A percentile compares a stretch with the other conserved stretches of the same genome.
These are phyloP conservation scores for Colletotrichum costaricense DNA, from an alignment of 2,329 filamentous ascomycete species.

Conservation along the genomic window DNA sequence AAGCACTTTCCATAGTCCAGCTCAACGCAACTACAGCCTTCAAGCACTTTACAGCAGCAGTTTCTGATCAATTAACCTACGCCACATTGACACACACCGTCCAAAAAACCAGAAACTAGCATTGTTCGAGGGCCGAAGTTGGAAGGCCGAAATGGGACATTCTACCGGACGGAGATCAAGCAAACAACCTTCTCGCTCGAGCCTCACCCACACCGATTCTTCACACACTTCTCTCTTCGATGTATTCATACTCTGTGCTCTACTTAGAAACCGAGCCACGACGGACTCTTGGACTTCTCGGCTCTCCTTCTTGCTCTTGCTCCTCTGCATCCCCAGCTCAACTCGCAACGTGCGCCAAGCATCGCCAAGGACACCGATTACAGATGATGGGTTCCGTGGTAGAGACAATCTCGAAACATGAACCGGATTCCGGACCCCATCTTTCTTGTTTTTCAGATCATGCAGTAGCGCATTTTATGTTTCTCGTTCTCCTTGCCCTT, in stretches of 20 bases:
- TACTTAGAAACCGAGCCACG: not conserved
- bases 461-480: conserved; percentile 11
- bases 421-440: conserved; percentile 3
- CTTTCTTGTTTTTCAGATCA: not conserved
- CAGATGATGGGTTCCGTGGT: conserved; percentile 24
- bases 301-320: not conserved
- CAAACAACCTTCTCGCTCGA: not conserved
- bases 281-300: not conserved
- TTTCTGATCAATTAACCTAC: conserved; percentile 11
- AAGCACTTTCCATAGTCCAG: not conserved
- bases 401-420: conserved; percentile 26
- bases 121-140: conserved; percentile 23
- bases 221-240: not conserved
- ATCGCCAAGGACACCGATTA: conserved; percentile 28
- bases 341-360: conserved; percentile 34
- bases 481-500: not conserved
- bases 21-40: not conserved
- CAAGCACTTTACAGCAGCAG: not conserved
- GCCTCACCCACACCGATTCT: not conserved
- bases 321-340: conserved; percentile 1
- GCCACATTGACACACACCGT: conserved; percentile 31
- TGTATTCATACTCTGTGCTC: not conserved
- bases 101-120: conserved; percentile 24
- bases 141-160: not conserved
- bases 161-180: not conserved